Percentiles rank a stretch among this genome's conserved stretches.
Evolutionary conservation across 768 basidiomycete genomes (phyloP).

Genomic region (Suillus fuscotomentosus): DNA sequence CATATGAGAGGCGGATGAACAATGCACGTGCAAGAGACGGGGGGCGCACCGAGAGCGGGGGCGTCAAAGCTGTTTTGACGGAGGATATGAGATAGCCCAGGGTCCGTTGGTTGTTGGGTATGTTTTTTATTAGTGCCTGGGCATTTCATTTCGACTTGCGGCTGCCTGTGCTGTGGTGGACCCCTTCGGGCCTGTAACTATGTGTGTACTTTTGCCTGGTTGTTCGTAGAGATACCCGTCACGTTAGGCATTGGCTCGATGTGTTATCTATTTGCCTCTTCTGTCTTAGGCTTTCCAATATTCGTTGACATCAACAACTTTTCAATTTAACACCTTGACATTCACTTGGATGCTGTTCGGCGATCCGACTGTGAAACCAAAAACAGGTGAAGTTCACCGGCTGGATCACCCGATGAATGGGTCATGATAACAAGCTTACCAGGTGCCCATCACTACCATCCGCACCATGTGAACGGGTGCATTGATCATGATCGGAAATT

Average conservation of each 20-base stretch:
- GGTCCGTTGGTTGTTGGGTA: slow-evolving; percentile 13
- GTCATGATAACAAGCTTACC: too few relatives aligned
- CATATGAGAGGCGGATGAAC: slow-evolving; percentile 58
- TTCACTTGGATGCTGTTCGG: too few relatives aligned
- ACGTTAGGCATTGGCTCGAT: slow-evolving; percentile 3
- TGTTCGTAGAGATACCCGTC: slow-evolving; percentile 28
- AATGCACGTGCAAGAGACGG: slow-evolving; percentile 74
- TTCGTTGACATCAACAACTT: not conserved
- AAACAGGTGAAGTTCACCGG: too few relatives aligned
- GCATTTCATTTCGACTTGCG: slow-evolving; percentile 12
- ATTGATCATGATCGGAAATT: too few relatives aligned
- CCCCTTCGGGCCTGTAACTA: slow-evolving; percentile 19
- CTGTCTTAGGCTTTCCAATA: not conserved
- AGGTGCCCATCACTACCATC: too few relatives aligned
- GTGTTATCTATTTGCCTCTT: not conserved
- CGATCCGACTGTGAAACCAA: too few relatives aligned
- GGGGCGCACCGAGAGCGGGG: slow-evolving; percentile 82
- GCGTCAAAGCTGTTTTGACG: slow-evolving; percentile 72
- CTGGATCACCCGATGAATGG: too few relatives aligned
- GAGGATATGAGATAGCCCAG: slow-evolving; percentile 25
- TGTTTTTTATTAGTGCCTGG: slow-evolving; percentile 1
- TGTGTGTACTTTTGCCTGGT: slow-evolving; percentile 15
- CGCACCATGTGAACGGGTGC: too few relatives aligned
- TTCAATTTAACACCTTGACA: too few relatives aligned
- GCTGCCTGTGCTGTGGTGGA: slow-evolving; percentile 16